A percentile compares a stretch with the other conserved stretches of the same genome.
Conservation (phyloP, 2,329 filamentous ascomycete genomes). For the Cyanodermella asteris region DNA sequence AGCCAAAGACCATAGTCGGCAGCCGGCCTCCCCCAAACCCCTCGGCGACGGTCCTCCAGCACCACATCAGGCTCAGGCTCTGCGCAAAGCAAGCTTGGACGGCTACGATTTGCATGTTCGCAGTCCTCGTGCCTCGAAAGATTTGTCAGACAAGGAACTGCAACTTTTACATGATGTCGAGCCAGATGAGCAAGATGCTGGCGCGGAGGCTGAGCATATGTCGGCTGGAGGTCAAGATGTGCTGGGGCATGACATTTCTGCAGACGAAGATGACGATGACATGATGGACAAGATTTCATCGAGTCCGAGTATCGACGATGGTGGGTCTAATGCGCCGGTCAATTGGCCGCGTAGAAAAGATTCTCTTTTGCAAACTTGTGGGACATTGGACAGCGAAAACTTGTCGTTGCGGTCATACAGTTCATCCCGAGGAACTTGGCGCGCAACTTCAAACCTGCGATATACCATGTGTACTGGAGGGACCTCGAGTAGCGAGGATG, state of each 20-base stretch:
- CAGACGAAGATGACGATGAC: slow-evolving; percentile 80
- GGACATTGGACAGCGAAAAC: too few relatives aligned
- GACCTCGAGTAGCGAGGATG: too few relatives aligned
- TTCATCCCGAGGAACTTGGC: too few relatives aligned
- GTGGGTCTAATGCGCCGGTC: slow-evolving; percentile 45
- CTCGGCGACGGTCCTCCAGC: slow-evolving; percentile 36
- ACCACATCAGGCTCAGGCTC: slow-evolving; percentile 66
- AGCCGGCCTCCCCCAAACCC: slow-evolving; percentile 27
- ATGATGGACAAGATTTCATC: slow-evolving; percentile 98
- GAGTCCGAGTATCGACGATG: slow-evolving; percentile 81
- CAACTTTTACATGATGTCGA: slow-evolving; percentile 21
- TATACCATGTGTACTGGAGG: too few relatives aligned
- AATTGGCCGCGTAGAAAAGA: slow-evolving; percentile 20
- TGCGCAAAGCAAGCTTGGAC: slow-evolving; percentile 62
- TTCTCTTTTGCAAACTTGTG: too few relatives aligned
- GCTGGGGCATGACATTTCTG: too few relatives aligned
- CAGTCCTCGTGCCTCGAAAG: slow-evolving; percentile 38
- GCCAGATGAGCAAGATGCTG: slow-evolving; percentile 37
- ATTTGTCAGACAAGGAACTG: slow-evolving; percentile 20
- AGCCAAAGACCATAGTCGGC: slow-evolving; percentile 55
- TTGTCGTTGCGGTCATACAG: too few relatives aligned
- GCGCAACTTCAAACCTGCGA: too few relatives aligned
- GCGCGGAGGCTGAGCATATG: slow-evolving; percentile 46
- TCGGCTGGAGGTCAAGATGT: too few relatives aligned
- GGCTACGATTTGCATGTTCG: slow-evolving; percentile 47